These are phyloP conservation scores for Podospora pseudoanserina DNA, from an alignment of 495 filamentous ascomycete species.

Conservation along the genomic window DNA sequence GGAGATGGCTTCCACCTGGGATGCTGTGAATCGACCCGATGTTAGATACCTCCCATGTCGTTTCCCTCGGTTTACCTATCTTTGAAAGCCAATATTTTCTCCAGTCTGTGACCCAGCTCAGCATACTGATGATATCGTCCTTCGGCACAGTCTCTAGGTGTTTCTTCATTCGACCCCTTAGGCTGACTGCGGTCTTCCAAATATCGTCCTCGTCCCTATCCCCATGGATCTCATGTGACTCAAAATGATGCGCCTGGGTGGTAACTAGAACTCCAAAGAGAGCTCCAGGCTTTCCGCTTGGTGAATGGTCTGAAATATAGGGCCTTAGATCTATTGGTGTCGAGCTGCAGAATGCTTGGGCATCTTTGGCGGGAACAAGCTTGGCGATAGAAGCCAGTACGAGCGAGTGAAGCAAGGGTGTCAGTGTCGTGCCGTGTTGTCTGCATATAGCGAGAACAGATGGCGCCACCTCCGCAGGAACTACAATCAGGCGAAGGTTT, in stretches of 20 bases:
- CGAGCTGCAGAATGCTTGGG: slow-evolving; percentile 24
- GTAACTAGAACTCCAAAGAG: slow-evolving; percentile 34
- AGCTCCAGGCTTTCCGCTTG: slow-evolving; percentile 5
- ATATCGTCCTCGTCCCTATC: slow-evolving; percentile 22
- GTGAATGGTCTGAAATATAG: slow-evolving; percentile 11
- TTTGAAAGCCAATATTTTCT: slow-evolving; percentile 26
- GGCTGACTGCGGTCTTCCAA: slow-evolving; percentile 28
- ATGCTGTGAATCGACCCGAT: slow-evolving; percentile 26
- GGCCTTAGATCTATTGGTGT: slow-evolving; percentile 36
- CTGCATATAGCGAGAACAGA: slow-evolving; percentile 29
- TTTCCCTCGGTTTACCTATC: slow-evolving; percentile 25
- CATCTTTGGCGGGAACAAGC: slow-evolving; percentile 19
- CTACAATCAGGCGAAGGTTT: slow-evolving; percentile 27
- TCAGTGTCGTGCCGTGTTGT: slow-evolving; percentile 30
- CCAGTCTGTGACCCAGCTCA: slow-evolving; percentile 33
- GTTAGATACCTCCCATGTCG: slow-evolving; percentile 36
- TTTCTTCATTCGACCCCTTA: slow-evolving; percentile 24
- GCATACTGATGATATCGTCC: slow-evolving; percentile 35
- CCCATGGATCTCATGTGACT: slow-evolving; percentile 14
- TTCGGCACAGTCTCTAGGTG: slow-evolving; percentile 19
- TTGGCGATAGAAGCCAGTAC: slow-evolving; percentile 25
- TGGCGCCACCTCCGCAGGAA: slow-evolving; percentile 18
- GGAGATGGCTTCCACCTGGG: background rate
- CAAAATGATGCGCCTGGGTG: slow-evolving; percentile 23
- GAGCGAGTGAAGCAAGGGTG: slow-evolving; percentile 34